These are phyloP conservation scores for Zygosaccharomyces pseudobailii DNA, from an alignment of 1,139 yeast species.

Conservation along the genomic window DNA sequence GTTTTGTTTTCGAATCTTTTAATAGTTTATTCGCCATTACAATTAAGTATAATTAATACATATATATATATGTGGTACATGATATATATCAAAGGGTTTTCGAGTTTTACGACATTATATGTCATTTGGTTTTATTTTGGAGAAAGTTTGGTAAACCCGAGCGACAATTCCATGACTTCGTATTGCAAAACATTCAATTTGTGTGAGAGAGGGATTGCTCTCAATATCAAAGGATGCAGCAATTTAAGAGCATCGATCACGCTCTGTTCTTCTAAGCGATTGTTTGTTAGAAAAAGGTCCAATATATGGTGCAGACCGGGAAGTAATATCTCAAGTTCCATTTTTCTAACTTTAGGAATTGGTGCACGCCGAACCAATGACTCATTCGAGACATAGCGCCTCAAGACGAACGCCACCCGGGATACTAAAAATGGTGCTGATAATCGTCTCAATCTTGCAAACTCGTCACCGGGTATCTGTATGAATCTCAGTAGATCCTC, in stretches of 20 bases:
- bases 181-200: slow-evolving; percentile 33
- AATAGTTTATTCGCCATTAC: background rate
- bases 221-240: slow-evolving; percentile 38
- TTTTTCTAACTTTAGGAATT: slow-evolving; percentile 46
- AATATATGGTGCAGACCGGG: slow-evolving; percentile 34
- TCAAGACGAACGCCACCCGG: slow-evolving; percentile 48
- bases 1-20: background rate
- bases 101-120: background rate
- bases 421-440: slow-evolving; percentile 41
- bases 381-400: slow-evolving; percentile 50
- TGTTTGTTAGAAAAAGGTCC: slow-evolving; percentile 14
- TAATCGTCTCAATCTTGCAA: slow-evolving; percentile 19
- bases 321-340: slow-evolving; percentile 41
- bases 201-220: slow-evolving; percentile 35
- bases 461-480: slow-evolving; percentile 15
- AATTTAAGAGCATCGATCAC: slow-evolving; percentile 18
- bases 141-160: slow-evolving; percentile 25
- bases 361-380: slow-evolving; percentile 50
- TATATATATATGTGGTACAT: background rate
- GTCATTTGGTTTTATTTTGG: background rate
- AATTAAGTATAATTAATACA: background rate
- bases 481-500: slow-evolving; percentile 41
- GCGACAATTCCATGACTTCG: slow-evolving; percentile 26
- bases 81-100: background rate
- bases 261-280: slow-evolving; percentile 6